Evolutionary conservation across 192 early-diverging fungal species (phyloP), one percentile per base, ranked within the genome.

Genomic region (Coemansia sp.): DNA sequence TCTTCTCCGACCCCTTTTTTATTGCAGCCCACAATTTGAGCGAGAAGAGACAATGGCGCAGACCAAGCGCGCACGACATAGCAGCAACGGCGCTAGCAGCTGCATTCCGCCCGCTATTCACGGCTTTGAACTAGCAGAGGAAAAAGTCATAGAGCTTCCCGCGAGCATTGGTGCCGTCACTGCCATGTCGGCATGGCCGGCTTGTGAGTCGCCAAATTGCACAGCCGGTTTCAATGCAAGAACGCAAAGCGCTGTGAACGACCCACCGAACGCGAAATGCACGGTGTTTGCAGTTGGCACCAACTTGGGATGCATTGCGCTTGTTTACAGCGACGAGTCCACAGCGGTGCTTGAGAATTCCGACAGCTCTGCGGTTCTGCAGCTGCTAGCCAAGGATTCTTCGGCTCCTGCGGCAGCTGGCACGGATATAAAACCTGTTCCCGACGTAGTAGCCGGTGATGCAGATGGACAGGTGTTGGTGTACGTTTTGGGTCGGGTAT

Each of bases 401-500:
- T 28, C 60, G 7, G 56, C 56, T 11, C 29, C 55, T n/a, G 16
- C 14, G 23, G 16, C 44, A 25, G 44, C 38, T 22, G 22, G 14
- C 23, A 6, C 1, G 23, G 48, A 44, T 14, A 14, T 44, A n/a
- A 50, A 33, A n/a, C 14, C 56, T 14, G 18, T 65, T 4, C 65
- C 65, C 16, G 65, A 71, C 27, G 47, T 71, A 12, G 40, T 78
- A 56, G 56, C 65, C 16, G 69, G 75, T 23, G 75, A 78, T 27
- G 66, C 69, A 2, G 69, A 72, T 6, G 75, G 75, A 19, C 48
- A 54, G 16, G 59, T 78, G 8, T 45, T 65, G 0, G 62, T 68
- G 18, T 78, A 64, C 32, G 56, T 43, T 8, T 43, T 51, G 52
- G 58, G 69, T 4, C n/a, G n/a, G n/a, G n/a, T n/a, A n/a, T n/a